Evolutionary conservation across 1,139 yeast genomes (phyloP), one percentile per base, ranked within the genome.

Genomic region (Wickerhamomyces sp.): DNA sequence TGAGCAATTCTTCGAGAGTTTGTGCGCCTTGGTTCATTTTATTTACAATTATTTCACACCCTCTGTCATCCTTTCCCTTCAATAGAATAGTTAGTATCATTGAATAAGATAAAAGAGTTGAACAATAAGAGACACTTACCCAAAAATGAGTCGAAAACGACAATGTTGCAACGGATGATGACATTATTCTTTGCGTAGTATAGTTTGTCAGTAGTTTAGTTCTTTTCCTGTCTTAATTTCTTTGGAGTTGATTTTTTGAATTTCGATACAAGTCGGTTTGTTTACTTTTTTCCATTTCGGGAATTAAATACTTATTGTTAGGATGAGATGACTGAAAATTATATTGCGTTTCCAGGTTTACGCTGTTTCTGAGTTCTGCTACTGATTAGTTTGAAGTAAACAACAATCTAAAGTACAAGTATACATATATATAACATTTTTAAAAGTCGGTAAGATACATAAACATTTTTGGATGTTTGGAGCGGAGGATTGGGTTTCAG

Each of bases 111-210:
- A 7, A 7, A 14, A 12, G 3, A 31, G 15, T n/a, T n/a, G n/a
- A 16, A 20, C 12, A 7, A 19, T 18, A 14, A 7, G 9, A 6
- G 5, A 9, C 36, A 47, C 58, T 43, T 44, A 67, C 70, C 70
- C 81, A 76, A 58, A 76, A 75, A 58, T 65, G 67, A 55, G 72
- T 71, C 45, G 72, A 70, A 51, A 72, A 74, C 26, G 52, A 37
- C n/a, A 49, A 39, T 7, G 36, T 27, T 3, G 31, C 39, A 10
- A 39, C 33, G 16, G 20, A 17, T 22, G 38, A 28, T 16, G 39
- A 16, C 39, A 32, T 41, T 35, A 10, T 19, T n/a, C n/a, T n/a
- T n/a, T n/a, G n/a, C n/a, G n/a, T n/a, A n/a, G n/a, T n/a, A n/a
- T n/a, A n/a, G n/a, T n/a, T n/a, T n/a, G n/a, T n/a, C n/a, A n/a